Evolutionary conservation across 305 asterid genomes (phyloP), one percentile per base, ranked within the genome.

Genomic region (Withania somnifera): DNA sequence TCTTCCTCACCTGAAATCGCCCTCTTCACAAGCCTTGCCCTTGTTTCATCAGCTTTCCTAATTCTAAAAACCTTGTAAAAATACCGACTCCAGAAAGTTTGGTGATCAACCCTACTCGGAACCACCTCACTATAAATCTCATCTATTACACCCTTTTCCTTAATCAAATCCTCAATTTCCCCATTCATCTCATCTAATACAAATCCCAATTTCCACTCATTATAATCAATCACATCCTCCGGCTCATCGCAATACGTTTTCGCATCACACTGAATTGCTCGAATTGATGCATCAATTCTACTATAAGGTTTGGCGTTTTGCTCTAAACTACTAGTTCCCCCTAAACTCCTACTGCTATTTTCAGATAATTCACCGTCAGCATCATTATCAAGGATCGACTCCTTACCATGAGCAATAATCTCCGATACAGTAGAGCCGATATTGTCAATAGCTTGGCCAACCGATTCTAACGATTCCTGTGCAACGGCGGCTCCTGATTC

Each of bases 401-500:
- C 97, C 82, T 92, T 92, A 84, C 94, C 92, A 9, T 82, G 91
- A 24, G 84, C 73, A 22, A 95, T 90, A 15, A 94, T 88, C 13
- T 84, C 95, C 9, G 97, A 84, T 20, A 93, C 91, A 13, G 96
- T 88, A 57, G 90, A 87, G 9, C 97, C 93, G 51, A 93, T 89
- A 88, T 86, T 88, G 84, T 94, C 98, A 83, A 95, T 89, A 15
- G 92, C 97, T 85, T 92, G 95, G 11, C 97, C 98, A 50, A 94
- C 97, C 61, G 97, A 91, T 57, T 95, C 97, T 2, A 95, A 93
- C 58, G 99, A 93, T 66, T 90, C 92, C 86, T 93, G 98, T 9
- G 98, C 98, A 69, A 91, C 90, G 85, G 97, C 93, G 88, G 97
- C 95, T 45, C 95, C 93, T n/a, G 97, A 89, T 85, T 95, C 97